phyloP scores from a whole-genome alignment of 2,329 filamentous ascomycete species.

The Ceratocystis harringtonii region DNA sequence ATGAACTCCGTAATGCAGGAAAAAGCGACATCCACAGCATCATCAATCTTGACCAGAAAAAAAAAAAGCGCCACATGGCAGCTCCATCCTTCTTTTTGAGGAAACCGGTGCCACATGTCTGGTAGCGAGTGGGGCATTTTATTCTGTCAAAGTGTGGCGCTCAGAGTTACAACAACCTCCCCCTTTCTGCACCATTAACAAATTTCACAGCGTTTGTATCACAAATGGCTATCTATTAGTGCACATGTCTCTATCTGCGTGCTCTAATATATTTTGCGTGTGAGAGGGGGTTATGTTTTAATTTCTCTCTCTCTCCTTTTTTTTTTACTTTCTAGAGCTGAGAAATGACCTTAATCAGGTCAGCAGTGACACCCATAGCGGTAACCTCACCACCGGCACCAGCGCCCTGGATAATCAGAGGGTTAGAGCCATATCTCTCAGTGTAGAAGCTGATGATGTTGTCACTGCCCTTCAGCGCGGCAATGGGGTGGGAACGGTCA shows the following conservation, averaged over 20 bases:
- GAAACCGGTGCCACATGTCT: background rate
- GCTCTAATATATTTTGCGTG: background rate
- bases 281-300: background rate
- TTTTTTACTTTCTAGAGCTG: conserved; percentile 35
- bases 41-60: background rate
- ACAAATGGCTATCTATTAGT: background rate
- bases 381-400: conserved; percentile 92
- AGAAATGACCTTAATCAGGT: conserved; percentile 76
- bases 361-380: conserved; percentile 91
- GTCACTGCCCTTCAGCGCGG: conserved; percentile 87
- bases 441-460: conserved; percentile 99
- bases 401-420: conserved; percentile 85
- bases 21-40: background rate
- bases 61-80: background rate
- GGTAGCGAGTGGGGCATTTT: background rate
- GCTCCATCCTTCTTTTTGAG: conserved; percentile 4
- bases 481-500: conserved; percentile 78
- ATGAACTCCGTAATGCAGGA: background rate
- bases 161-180: background rate
- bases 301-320: background rate
- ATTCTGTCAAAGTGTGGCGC: background rate
- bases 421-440: conserved; percentile 78
- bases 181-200: background rate
- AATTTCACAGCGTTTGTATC: background rate
- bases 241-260: background rate